These are phyloP conservation scores for Grosmannia penicillata DNA, from an alignment of 2,329 filamentous ascomycete species.

Conservation along the genomic window DNA sequence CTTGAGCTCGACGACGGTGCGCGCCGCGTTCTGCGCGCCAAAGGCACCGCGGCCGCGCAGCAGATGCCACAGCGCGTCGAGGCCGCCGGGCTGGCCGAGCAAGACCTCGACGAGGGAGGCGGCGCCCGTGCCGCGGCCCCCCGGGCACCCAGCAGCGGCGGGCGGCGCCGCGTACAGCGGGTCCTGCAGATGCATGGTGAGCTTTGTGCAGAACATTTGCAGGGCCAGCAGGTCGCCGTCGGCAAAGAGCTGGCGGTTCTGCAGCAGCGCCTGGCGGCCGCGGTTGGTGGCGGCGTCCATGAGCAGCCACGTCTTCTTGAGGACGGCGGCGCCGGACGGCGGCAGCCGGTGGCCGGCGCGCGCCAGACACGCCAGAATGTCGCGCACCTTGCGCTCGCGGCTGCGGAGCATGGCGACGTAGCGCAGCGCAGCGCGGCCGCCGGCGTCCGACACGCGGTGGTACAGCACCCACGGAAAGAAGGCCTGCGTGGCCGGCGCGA, in stretches of 20 bases:
- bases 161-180: conserved; percentile 35
- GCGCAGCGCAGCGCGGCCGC: conserved; percentile 23
- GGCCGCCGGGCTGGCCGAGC: conserved; percentile 37
- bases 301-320: conserved; percentile 51
- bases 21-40: conserved; percentile 21
- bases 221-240: conserved; percentile 45
- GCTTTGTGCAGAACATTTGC: conserved; percentile 54
- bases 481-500: conserved; percentile 37
- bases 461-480: conserved; percentile 51
- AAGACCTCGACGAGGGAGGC: conserved; percentile 37
- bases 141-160: too few relatives aligned
- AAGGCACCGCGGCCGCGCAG: conserved; percentile 43
- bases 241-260: conserved; percentile 34
- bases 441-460: conserved; percentile 4
- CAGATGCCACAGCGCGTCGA: conserved; percentile 43
- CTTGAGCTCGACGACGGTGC: conserved; percentile 41
- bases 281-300: conserved; percentile 9
- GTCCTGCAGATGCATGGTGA: conserved; percentile 54
- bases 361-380: conserved; percentile 49
- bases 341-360: conserved; percentile 43
- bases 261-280: conserved; percentile 30
- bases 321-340: conserved; percentile 1
- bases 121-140: too few relatives aligned
- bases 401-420: conserved; percentile 55
- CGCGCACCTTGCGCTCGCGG: conserved; percentile 38